Conservation (phyloP, 768 basidiomycete genomes). For the Arthromyces matolae region DNA sequence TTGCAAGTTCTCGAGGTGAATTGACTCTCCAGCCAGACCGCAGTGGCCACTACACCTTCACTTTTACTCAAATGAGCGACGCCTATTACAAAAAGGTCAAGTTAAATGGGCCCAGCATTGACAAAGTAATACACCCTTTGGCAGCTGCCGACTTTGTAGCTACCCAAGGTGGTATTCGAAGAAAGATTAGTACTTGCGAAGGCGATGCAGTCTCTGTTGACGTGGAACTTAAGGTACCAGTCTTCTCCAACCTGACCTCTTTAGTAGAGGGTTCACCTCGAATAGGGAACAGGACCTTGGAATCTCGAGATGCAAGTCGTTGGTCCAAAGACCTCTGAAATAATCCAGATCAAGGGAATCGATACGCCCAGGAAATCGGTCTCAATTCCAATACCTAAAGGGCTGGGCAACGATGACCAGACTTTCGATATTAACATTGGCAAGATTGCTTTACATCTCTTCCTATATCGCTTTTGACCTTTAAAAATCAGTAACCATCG, state of each 20-base stretch:
- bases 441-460: too few relatives aligned
- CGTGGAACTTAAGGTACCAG: slow-evolving; percentile 71
- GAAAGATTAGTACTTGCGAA: slow-evolving; percentile 71
- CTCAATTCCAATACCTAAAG: slow-evolving; percentile 63
- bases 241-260: background rate
- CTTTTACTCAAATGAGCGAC: slow-evolving; percentile 77
- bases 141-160: slow-evolving; percentile 74
- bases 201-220: slow-evolving; percentile 73
- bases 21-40: slow-evolving; percentile 82
- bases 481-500: slow-evolving; percentile 65
- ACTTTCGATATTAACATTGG: slow-evolving; percentile 77
- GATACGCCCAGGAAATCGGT: slow-evolving; percentile 51
- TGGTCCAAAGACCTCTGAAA: slow-evolving; percentile 65
- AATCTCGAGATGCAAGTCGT: slow-evolving; percentile 79
- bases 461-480: slow-evolving; percentile 2
- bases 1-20: slow-evolving; percentile 71
- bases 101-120: slow-evolving; percentile 72
- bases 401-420: slow-evolving; percentile 65
- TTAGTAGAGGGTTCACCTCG: background rate
- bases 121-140: slow-evolving; percentile 86
- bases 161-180: slow-evolving; percentile 40
- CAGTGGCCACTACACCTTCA: slow-evolving; percentile 87
- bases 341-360: slow-evolving; percentile 52
- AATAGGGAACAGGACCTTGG: slow-evolving; percentile 90
- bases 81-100: slow-evolving; percentile 76